Evolutionary conservation across 2,329 filamentous ascomycete species (phyloP).

Genomic region (Pseudogymnoascus sp.): DNA sequence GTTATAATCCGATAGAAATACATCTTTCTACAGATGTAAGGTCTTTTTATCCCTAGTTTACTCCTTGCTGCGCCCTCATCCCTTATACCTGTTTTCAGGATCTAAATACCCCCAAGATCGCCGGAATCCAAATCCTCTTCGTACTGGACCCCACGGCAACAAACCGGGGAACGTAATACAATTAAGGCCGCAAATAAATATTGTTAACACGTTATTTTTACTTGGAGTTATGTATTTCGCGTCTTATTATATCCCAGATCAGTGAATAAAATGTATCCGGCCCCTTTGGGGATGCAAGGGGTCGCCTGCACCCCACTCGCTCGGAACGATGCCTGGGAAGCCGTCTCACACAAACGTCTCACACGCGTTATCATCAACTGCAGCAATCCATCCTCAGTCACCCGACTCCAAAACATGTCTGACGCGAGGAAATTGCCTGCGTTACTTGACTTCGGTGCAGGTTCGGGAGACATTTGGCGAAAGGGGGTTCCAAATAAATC

Average conservation of each 20-base stretch:
- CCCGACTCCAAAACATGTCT: slow-evolving; percentile 5
- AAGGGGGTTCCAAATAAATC: background rate
- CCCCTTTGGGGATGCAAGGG: background rate
- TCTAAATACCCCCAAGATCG: background rate
- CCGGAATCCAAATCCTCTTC: background rate
- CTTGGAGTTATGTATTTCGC: background rate
- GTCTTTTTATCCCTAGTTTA: background rate
- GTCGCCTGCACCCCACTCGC: background rate
- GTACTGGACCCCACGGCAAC: no score
- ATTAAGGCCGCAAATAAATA: background rate
- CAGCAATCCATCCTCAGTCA: slow-evolving; percentile 5
- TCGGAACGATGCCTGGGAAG: background rate
- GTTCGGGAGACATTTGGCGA: background rate
- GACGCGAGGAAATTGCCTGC: background rate
- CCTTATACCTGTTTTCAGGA: background rate
- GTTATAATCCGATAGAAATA: background rate
- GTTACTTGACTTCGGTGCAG: background rate
- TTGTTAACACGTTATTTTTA: background rate
- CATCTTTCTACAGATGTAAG: background rate
- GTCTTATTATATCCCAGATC: background rate
- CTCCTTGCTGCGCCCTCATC: background rate
- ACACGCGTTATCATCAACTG: background rate
- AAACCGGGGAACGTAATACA: background rate
- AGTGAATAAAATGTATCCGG: background rate
- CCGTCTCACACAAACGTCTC: background rate